Conservation (phyloP, 306 rosid genomes). For the Gleditsia sinensis region DNA sequence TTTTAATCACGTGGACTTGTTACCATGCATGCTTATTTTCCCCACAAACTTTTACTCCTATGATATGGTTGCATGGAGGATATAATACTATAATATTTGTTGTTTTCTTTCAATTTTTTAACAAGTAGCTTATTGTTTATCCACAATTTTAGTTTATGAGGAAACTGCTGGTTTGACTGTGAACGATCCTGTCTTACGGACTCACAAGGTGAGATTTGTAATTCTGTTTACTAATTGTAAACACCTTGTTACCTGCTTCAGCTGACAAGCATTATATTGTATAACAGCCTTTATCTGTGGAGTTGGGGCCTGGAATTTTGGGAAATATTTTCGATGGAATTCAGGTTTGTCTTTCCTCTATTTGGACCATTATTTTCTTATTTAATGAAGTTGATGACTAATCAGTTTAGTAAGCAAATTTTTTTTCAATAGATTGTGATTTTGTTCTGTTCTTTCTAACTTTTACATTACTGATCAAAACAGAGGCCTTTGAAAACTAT, state of each 20-base stretch:
- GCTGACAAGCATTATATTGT: constrained; percentile 33
- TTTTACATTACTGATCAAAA: neutral
- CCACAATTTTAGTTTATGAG: constrained; percentile 78
- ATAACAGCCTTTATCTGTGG: constrained; percentile 96
- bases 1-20: neutral
- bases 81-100: neutral
- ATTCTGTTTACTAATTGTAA: constrained; percentile 18
- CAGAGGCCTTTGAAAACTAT: constrained; percentile 99
- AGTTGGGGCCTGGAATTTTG: constrained; percentile 98
- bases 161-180: constrained; percentile 97
- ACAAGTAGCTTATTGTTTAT: constrained; percentile 3
- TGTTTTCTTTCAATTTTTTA: neutral
- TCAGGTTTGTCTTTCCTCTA: constrained; percentile 65
- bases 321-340: constrained; percentile 99
- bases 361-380: constrained; percentile 11
- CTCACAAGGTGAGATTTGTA: constrained; percentile 71
- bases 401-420: neutral
- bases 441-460: neutral
- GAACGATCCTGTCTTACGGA: constrained; percentile 92
- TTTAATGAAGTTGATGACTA: neutral
- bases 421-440: neutral
- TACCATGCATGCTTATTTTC: neutral
- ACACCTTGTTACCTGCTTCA: constrained; percentile 14
- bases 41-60: neutral
- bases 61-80: neutral